phyloP scores from a whole-genome alignment of 768 basidiomycete species.

The Pisolithus tinctorius region DNA sequence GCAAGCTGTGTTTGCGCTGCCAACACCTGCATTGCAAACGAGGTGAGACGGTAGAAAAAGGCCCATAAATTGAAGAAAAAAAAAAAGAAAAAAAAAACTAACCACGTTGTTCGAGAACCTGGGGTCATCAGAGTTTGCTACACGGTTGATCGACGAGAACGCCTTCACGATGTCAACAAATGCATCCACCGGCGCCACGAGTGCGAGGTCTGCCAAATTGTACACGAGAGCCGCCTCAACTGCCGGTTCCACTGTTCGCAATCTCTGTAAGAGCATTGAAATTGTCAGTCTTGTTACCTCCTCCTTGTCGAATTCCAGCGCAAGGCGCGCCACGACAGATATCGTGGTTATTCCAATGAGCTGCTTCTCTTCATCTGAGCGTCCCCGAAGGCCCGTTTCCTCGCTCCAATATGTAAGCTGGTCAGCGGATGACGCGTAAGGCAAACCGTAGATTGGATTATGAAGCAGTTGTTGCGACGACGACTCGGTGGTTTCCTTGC shows the following conservation, averaged over 20 bases:
- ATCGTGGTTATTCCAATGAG: constrained; percentile 88
- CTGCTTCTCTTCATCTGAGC: constrained; percentile 79
- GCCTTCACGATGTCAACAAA: constrained; percentile 80
- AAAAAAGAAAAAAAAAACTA: background rate
- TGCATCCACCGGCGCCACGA: constrained; percentile 66
- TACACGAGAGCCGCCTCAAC: constrained; percentile 90
- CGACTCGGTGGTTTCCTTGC: constrained; percentile 63
- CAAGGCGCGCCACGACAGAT: constrained; percentile 81
- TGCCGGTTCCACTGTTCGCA: constrained; percentile 77
- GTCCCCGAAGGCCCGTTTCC: constrained; percentile 56
- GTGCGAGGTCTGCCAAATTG: constrained; percentile 85
- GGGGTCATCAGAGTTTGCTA: constrained; percentile 84
- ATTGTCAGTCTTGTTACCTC: constrained; percentile 87
- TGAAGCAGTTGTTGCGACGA: constrained; percentile 38
- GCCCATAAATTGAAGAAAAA: background rate
- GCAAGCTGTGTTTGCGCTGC: constrained; percentile 89
- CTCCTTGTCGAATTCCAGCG: constrained; percentile 79
- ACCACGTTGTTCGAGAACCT: constrained; percentile 88
- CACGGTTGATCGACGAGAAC: constrained; percentile 79
- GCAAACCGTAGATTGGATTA: constrained; percentile 33
- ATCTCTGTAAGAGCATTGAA: constrained; percentile 86
- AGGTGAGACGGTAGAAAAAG: background rate
- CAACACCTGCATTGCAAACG: constrained; percentile 48
- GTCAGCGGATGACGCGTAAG: constrained; percentile 32
- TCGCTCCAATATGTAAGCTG: constrained; percentile 48